Percentiles rank a stretch among this genome's conserved stretches.
These are phyloP conservation scores for Tripterygium wilfordii DNA, from an alignment of 177 flowering plant genomes.

Conservation along the genomic window DNA sequence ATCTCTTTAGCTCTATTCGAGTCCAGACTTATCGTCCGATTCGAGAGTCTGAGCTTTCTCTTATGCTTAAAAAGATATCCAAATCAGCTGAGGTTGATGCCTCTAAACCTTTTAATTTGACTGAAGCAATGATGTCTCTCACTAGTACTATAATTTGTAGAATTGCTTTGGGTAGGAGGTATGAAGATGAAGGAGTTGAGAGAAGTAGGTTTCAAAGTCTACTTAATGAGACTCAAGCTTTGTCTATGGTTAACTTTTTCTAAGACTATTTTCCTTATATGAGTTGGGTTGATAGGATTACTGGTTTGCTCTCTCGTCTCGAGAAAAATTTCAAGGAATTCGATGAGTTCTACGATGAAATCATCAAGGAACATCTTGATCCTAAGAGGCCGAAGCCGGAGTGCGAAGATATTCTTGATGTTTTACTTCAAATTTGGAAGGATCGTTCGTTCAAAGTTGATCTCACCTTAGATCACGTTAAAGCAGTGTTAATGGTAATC, in stretches of 20 bases:
- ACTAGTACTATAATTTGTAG: constrained; percentile 17
- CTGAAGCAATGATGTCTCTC: constrained; percentile 9
- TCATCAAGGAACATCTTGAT: constrained; percentile 28
- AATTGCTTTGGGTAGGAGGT: constrained; percentile 30
- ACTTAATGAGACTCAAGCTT: constrained; percentile 17
- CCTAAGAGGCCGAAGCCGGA: constrained; percentile 16
- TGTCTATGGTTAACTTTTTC: constrained; percentile 17
- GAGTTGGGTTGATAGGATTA: constrained; percentile 29
- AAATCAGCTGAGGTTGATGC: not conserved
- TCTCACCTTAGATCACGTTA: constrained; percentile 26
- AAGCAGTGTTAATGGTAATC: constrained; percentile 31
- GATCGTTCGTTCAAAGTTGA: constrained; percentile 1
- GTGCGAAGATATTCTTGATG: constrained; percentile 25
- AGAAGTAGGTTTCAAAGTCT: constrained; percentile 19
- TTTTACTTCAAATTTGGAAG: constrained; percentile 23
- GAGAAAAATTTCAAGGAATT: constrained; percentile 25
- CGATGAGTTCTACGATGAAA: constrained; percentile 26
- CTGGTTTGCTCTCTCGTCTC: constrained; percentile 15
- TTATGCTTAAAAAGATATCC: constrained; percentile 13
- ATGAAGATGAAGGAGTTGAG: constrained; percentile 15
- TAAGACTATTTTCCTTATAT: constrained; percentile 24
- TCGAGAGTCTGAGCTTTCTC: constrained; percentile 21
- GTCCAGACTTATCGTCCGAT: constrained; percentile 12
- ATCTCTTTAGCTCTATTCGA: constrained; percentile 14
- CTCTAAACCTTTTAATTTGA: constrained; percentile 8